Base-by-base conservation (phyloP, 306 rosid species). In the Argentina anserina region DNA sequence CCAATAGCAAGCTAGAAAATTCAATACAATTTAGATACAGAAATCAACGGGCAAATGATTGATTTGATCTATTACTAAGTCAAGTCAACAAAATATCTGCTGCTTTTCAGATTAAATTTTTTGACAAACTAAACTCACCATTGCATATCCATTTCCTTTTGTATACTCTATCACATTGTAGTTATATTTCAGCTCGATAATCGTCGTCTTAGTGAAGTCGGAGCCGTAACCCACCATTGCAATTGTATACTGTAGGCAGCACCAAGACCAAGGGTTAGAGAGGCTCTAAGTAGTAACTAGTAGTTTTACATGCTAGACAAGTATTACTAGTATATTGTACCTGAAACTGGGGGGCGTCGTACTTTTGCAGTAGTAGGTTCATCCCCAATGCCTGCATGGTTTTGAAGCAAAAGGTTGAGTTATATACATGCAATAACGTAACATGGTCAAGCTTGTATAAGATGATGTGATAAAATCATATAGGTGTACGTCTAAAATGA, bases 131-230 rank as follows among this genome's bases (percentile, higher is more conserved):
- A 6, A 63, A 29, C 71, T 36, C 9, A 75, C 78, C 70, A 64
- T 70, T 65, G 65, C 62, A 6, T 74, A 65, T 17, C 72, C 78
- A 26, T 74, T 75, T 65, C 78, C 78, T 37, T 29, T 75, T 6
- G 43, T 20, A 9, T 52, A 65, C 41, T 66, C 28, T 2, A 20
- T 64, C 53, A 18, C 53, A 12, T 64, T 21, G 7, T 65, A 65
- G 7, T 52, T 64, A 58, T 65, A 65, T 64, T 55, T 75, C 78
- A 74, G 20, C 50, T 75, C 78, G 29, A 75, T 26, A 28, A 74
- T 20, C 23, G 63, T 65, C 17, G 78, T 74, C 63, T 74, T 40
- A n/a, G 33, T 37, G 3, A 63, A 11, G 9, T 64, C 18, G 63
- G 45, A 45, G 13, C 58, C 78, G n/a, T 64, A 74, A 28, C 70